Percentiles rank a stretch among this genome's conserved stretches.
phyloP scores from a whole-genome alignment of 2,329 filamentous ascomycete species.

The Fusarium sp. region DNA sequence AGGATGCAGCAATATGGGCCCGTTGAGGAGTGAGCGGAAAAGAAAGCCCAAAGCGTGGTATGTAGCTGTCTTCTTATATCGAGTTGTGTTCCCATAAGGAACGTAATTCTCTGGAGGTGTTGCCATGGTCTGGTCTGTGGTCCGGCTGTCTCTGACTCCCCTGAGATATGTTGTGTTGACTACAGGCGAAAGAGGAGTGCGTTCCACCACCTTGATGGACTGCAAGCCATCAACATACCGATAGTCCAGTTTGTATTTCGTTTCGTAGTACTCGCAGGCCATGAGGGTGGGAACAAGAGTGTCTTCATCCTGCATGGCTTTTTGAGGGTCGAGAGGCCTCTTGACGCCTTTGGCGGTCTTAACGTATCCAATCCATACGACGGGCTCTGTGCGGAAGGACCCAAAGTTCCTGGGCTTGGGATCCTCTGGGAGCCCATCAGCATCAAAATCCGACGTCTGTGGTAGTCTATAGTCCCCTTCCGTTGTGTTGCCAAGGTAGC shows the following conservation, averaged over 20 bases:
- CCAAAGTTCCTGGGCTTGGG: background rate
- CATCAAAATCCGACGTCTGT: too few species aligned
- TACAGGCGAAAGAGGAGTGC: background rate
- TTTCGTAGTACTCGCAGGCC: slow-evolving; percentile 18
- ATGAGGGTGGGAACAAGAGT: background rate
- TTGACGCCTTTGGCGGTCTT: background rate
- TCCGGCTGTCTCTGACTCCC: background rate
- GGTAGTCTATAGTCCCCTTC: too few species aligned
- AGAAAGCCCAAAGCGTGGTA: slow-evolving; percentile 1
- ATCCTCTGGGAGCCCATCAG: too few species aligned
- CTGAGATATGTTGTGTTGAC: background rate
- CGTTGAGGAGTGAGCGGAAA: background rate
- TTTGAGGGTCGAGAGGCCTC: fast-evolving
- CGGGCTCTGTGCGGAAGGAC: slow-evolving; percentile 14
- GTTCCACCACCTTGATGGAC: background rate
- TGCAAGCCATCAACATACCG: background rate
- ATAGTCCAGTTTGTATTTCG: slow-evolving; percentile 1
- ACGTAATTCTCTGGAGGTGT: background rate
- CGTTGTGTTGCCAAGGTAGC: too few species aligned
- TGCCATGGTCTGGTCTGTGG: background rate
- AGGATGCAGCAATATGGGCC: too few species aligned
- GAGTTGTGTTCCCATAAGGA: fast-evolving
- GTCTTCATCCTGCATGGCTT: background rate
- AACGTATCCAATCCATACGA: slow-evolving; percentile 29
- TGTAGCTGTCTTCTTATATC: background rate